Percentiles rank a stretch among this genome's conserved stretches.
Evolutionary conservation across 176 grass and related monocot species (phyloP).

Genomic region (Oryza rufipogon): DNA sequence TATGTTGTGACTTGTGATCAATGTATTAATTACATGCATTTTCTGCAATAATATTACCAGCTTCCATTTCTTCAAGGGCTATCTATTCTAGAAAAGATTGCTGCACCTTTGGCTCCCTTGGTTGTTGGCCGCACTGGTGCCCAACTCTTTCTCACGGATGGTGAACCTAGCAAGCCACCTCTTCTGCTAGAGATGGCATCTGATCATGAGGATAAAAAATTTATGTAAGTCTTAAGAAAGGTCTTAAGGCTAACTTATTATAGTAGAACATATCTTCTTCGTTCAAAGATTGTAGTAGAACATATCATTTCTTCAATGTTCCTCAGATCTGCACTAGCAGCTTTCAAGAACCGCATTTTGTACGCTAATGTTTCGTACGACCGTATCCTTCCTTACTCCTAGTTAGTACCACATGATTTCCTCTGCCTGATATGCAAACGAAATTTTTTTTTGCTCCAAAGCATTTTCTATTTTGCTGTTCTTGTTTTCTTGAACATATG

Average conservation of each 20-base stretch:
- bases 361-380: conserved; percentile 95
- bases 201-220: conserved; percentile 65
- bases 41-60: conserved; percentile 43
- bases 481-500: conserved; percentile 58
- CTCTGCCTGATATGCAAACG: background rate
- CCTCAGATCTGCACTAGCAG: conserved; percentile 67
- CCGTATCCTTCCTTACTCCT: conserved; percentile 60
- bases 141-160: conserved; percentile 88
- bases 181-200: conserved; percentile 81
- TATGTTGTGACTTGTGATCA: background rate
- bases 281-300: too few relatives aligned
- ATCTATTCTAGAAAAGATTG: conserved; percentile 80
- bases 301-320: conserved; percentile 28
- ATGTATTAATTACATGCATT: conserved; percentile 10
- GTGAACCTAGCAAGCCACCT: conserved; percentile 69
- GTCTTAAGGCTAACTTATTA: conserved; percentile 17
- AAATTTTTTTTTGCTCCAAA: background rate
- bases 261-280: background rate
- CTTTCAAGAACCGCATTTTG: conserved; percentile 68
- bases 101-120: conserved; percentile 75
- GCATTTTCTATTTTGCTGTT: conserved; percentile 25
- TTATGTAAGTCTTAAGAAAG: conserved; percentile 51
- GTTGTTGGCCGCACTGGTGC: conserved; percentile 73
- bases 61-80: conserved; percentile 88
- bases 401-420: background rate